Base-by-base conservation (phyloP, 1,139 yeast species). In the Yamadazyma songkhlaensis region DNA sequence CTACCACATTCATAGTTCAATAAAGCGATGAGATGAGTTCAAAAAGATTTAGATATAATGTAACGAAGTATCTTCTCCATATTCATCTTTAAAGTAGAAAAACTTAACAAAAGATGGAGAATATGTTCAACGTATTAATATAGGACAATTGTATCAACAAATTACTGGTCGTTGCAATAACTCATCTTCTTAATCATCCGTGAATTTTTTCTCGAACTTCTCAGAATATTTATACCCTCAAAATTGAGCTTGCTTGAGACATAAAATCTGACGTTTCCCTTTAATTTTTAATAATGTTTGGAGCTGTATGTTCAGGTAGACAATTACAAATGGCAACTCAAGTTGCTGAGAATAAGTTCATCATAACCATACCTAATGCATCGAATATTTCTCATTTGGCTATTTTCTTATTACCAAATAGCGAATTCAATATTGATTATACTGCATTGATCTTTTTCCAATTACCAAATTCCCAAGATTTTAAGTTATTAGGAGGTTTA, bases 371-470 rank as follows among this genome's bases (percentile, higher is more conserved):
- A 5, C 72, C 74, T 39, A 79, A 81, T 54, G 88, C 86, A 0
- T 66, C 81, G 17, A 72, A 71, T 41, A 71, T 84, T 27, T 81
- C 88, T 34, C 90, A 85, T 54, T 71, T 88, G 36, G 83, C 92
- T 3, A 66, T 88, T 13, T 88, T 88, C 53, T 64, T 86, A 28
- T 69, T 88, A 9, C 96, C 96, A 2, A 84, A 79, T 40, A 65
- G 79, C 23, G 65, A 59, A 45, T 67, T 67, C 41, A 68, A 85
- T 32, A 73, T 79, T 1, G 76, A 75, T 37, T 83, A 71, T 50
- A 81, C 92, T 0, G 97, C 97, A 0, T 72, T 90, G 33, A 87
- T 92, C 3, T 92, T 85, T 60, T 90, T 89, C 60, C 96, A 92
- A 56, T 62, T 89, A 39, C 95, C 96, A 2, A 74, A 74, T 20